phyloP scores from a whole-genome alignment of 768 basidiomycete genomes.

The Gymnopilus junonius region DNA sequence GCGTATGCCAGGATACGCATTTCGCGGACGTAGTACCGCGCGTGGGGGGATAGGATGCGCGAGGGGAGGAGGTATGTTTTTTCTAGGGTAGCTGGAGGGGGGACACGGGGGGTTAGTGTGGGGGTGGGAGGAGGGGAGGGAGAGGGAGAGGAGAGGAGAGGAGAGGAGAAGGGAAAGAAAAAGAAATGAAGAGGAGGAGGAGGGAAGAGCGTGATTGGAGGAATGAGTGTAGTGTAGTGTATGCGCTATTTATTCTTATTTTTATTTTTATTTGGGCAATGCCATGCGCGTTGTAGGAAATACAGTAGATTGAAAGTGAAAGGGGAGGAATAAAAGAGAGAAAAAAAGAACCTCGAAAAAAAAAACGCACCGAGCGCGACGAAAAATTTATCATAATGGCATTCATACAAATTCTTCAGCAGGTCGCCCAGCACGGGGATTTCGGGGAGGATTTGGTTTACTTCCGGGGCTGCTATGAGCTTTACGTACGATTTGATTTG shows the following conservation, averaged over 20 bases:
- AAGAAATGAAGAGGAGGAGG: too few species aligned
- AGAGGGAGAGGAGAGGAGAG: too few species aligned
- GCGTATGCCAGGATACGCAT: conserved; percentile 94
- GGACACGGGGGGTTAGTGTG: background rate
- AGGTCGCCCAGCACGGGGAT: conserved; percentile 83
- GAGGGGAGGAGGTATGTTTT: conserved; percentile 87
- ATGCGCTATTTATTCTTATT: too few species aligned
- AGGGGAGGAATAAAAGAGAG: too few species aligned
- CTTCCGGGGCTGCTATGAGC: conserved; percentile 89
- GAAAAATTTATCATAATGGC: conserved; percentile 95
- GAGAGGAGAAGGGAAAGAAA: too few species aligned
- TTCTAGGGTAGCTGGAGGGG: conserved; percentile 76
- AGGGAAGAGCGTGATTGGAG: too few species aligned
- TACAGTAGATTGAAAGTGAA: too few species aligned
- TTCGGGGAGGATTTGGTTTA: conserved; percentile 82
- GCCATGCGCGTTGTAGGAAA: too few species aligned
- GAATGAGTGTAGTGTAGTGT: too few species aligned
- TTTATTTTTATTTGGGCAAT: too few species aligned
- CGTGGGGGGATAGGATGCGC: conserved; percentile 82
- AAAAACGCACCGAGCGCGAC: conserved; percentile 70
- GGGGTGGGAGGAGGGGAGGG: background rate
- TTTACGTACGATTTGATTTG: too few species aligned
- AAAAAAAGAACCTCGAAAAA: background rate
- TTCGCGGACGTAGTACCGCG: conserved; percentile 90
- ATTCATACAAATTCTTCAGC: conserved; percentile 87